Evolutionary conservation across 352 stramenopile genomes (phyloP).

Genomic region (Globisporangium paroecandrum): DNA sequence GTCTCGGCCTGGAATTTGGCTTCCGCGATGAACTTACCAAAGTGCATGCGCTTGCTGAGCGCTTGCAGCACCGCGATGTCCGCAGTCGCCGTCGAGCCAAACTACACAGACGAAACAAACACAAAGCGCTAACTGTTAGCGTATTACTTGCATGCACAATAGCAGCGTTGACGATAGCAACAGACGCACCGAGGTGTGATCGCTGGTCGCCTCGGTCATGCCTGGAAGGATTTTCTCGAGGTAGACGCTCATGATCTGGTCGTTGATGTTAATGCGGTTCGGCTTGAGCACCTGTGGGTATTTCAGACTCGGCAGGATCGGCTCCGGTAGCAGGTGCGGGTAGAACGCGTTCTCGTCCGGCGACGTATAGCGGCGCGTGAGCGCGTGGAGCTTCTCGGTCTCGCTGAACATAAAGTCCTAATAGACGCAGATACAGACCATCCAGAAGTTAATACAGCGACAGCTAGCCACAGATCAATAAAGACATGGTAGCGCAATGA

Average conservation of each 20-base stretch:
- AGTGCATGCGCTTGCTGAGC: constrained; percentile 96
- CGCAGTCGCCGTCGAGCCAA: constrained; percentile 74
- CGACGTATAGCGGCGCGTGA: constrained; percentile 96
- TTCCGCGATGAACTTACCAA: constrained; percentile 98
- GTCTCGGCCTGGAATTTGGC: constrained; percentile 95
- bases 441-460: not conserved
- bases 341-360: constrained; percentile 99
- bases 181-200: constrained; percentile 69
- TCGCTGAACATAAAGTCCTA: constrained; percentile 98
- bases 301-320: constrained; percentile 90
- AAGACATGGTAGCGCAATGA: not conserved
- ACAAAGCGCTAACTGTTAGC: not conserved
- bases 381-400: constrained; percentile 93
- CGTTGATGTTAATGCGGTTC: constrained; percentile 97
- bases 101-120: constrained; percentile 28
- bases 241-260: constrained; percentile 96
- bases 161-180: not conserved
- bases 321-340: constrained; percentile 85
- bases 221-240: constrained; percentile 93
- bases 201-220: constrained; percentile 86
- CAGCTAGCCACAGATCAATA: not conserved
- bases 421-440: not conserved
- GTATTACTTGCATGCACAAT: not conserved
- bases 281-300: constrained; percentile 93
- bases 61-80: constrained; percentile 94